Percentiles rank a stretch among this genome's conserved stretches.
Conservation (phyloP, 163 green algal species). For the Volvox carteri region DNA sequence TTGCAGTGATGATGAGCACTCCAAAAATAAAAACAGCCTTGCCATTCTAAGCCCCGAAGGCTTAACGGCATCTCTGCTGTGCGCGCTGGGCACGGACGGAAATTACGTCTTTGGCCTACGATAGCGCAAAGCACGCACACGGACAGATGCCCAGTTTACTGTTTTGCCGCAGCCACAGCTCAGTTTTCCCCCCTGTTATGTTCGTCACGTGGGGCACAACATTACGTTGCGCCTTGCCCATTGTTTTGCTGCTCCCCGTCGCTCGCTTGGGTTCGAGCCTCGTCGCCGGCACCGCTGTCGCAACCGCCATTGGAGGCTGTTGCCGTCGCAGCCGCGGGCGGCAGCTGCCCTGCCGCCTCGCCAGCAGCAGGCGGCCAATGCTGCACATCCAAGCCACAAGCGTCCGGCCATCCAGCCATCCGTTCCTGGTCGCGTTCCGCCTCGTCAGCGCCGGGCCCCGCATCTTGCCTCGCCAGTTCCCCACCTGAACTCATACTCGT, state of each 20-base stretch:
- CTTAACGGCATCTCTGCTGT: too few species aligned
- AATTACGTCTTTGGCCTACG: too few species aligned
- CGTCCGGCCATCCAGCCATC: background rate
- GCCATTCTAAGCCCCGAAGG: too few species aligned
- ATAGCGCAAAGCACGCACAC: too few species aligned
- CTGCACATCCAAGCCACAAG: background rate
- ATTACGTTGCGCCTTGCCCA: background rate
- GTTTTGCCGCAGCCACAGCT: too few species aligned
- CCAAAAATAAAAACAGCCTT: too few species aligned
- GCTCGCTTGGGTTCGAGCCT: background rate
- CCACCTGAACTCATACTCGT: background rate
- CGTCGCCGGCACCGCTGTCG: background rate
- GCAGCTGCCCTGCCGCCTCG: background rate
- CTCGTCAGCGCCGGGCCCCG: background rate
- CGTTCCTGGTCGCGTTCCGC: background rate
- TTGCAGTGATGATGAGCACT: too few species aligned
- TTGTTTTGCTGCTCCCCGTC: background rate
- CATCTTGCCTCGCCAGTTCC: background rate
- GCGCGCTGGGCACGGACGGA: too few species aligned
- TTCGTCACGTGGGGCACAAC: background rate
- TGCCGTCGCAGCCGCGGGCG: background rate
- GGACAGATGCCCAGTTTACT: background rate
- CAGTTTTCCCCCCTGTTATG: too few species aligned
- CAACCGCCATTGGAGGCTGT: background rate
- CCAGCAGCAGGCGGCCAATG: background rate